Evolutionary conservation across 2,329 filamentous ascomycete genomes (phyloP).

Genomic region (Aspergillus sp.): DNA sequence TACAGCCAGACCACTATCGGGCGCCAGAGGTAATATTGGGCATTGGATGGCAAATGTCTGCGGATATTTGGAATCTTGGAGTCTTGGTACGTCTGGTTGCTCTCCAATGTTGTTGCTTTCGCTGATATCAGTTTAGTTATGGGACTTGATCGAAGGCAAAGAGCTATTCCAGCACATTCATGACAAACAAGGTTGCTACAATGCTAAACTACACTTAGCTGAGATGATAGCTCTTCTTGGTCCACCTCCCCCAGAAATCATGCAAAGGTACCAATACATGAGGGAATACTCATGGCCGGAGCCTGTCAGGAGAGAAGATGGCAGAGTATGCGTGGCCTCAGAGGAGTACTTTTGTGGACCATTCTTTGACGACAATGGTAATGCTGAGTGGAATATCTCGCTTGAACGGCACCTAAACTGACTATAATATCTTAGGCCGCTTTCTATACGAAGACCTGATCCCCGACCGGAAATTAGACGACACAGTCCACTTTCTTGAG

Average conservation of each 20-base stretch:
- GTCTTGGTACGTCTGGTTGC: slow-evolving; percentile 23
- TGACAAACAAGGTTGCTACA: slow-evolving; percentile 38
- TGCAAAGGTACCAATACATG: slow-evolving; percentile 38
- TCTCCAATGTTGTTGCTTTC: too few species aligned
- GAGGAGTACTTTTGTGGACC: slow-evolving; percentile 40
- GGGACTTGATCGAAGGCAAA: slow-evolving; percentile 42
- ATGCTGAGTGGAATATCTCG: too few species aligned
- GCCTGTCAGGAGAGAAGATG: slow-evolving; percentile 31
- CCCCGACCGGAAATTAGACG: slow-evolving; percentile 32
- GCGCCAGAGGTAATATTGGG: slow-evolving; percentile 46
- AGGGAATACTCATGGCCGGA: slow-evolving; percentile 32
- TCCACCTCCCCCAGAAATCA: slow-evolving; percentile 38
- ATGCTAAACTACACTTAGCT: slow-evolving; percentile 42
- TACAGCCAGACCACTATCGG: slow-evolving; percentile 49
- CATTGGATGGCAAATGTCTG: slow-evolving; percentile 40
- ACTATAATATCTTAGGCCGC: slow-evolving; percentile 22
- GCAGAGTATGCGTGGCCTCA: slow-evolving; percentile 33
- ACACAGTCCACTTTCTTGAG: slow-evolving; percentile 30
- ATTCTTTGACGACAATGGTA: slow-evolving; percentile 35
- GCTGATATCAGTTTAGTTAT: slow-evolving; percentile 11
- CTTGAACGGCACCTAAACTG: too few species aligned
- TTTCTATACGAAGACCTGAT: slow-evolving; percentile 38
- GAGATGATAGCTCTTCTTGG: slow-evolving; percentile 48
- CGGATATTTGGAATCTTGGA: slow-evolving; percentile 47
- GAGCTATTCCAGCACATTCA: slow-evolving; percentile 41